Evolutionary conservation across 768 basidiomycete species (phyloP).

Genomic region (Chlorophyllum brunneum): DNA sequence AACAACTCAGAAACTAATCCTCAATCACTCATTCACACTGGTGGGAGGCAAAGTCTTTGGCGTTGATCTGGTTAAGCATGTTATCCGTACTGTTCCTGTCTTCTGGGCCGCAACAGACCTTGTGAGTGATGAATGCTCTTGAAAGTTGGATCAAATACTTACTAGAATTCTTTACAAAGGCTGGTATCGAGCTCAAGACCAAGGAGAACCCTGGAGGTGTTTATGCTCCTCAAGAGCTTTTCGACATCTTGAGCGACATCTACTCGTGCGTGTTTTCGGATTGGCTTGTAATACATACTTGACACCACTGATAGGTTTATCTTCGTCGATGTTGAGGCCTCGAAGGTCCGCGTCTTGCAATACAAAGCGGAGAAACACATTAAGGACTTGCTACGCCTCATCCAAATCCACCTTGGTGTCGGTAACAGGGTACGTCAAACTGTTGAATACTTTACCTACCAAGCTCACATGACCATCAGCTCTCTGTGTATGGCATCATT

Average conservation of each 20-base stretch:
- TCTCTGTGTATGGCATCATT: conserved; percentile 37
- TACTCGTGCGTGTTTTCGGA: conserved; percentile 50
- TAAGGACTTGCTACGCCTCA: conserved; percentile 48
- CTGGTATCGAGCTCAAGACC: conserved; percentile 68
- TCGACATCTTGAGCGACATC: conserved; percentile 61
- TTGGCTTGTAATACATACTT: neutral
- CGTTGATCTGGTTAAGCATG: conserved; percentile 67
- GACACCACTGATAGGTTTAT: conserved; percentile 47
- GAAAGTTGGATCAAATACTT: neutral
- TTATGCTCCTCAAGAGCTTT: conserved; percentile 61
- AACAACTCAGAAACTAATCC: conserved; percentile 57
- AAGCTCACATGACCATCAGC: conserved; percentile 17
- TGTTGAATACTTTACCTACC: neutral
- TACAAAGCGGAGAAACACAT: conserved; percentile 50
- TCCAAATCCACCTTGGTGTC: conserved; percentile 46
- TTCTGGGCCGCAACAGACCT: conserved; percentile 69
- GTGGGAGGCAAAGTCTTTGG: conserved; percentile 49
- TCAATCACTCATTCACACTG: conserved; percentile 47
- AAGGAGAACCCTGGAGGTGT: conserved; percentile 47
- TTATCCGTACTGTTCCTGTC: conserved; percentile 61
- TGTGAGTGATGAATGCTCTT: conserved; percentile 36
- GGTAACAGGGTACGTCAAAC: conserved; percentile 37
- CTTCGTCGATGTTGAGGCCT: conserved; percentile 67
- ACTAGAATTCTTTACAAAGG: conserved; percentile 35
- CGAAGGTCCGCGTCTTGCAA: conserved; percentile 53